Evolutionary conservation across 257 asterid species (phyloP), one percentile per base, ranked within the genome.

Genomic region (Lithospermum erythrorhizon): DNA sequence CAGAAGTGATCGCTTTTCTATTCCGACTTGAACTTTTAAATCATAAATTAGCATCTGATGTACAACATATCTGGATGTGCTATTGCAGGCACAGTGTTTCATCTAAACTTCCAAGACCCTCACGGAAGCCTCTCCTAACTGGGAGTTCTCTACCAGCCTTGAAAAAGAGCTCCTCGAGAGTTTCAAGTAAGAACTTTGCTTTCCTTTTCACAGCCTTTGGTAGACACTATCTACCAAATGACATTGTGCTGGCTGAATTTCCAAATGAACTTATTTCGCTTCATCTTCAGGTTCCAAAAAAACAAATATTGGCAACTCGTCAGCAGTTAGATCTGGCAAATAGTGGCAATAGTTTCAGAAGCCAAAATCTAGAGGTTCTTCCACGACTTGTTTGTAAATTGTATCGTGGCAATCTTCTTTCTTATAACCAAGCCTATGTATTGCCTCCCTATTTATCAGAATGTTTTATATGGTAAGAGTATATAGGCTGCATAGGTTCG

Each of bases 21-120:
- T 41, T 41, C 18, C 5, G 49, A 13, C 45, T 41, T 41, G 5
- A 41, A 41, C 17, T 41, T 41, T 3, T 11, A 41, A 41, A 41
- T 41, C 49, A 41, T 41, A 11, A 11, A 11, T 41, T 41, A 41
- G 18, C 18, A 41, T 41, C 49, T 41, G 49, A 41, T 35, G 49
- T 18, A 2, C 49, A 13, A 9, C 41, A 29, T 11, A 6, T 8
- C 23, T 23, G 32, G 49, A 45, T 72, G 70, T 58, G 63, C 76
- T 63, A 66, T 47, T 72, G 61, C 85, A 87, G 88, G 76, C 58
- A 70, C 30, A 53, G 51, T 8, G 64, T 71, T 61, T 75, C 83
- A 32, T 65, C 63, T 45, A 79, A 85, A 79, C 63, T 79, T 76
- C 91, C 87, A 9, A 82, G 82, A 70, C 89, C 87, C 53, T 82